Conservation (phyloP, 148 eudicot genomes). For the Silene latifolia region DNA sequence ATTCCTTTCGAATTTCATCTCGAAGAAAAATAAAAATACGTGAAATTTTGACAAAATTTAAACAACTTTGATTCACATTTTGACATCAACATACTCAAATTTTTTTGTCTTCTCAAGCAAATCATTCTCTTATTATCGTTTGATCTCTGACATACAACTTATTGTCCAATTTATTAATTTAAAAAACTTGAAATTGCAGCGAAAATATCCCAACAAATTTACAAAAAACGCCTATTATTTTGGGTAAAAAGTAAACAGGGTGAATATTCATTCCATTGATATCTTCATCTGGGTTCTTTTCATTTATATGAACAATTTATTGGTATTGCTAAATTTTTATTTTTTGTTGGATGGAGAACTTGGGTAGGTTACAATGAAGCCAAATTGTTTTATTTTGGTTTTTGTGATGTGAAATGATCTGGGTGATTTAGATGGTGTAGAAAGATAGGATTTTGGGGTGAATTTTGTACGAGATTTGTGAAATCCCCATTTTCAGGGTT, state of each 20-base stretch:
- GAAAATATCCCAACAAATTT: not conserved
- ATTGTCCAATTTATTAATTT: not conserved
- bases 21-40: not conserved
- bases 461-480: not conserved
- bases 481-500: constrained; percentile 16
- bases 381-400: constrained; percentile 26
- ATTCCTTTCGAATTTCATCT: not conserved
- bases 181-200: not conserved
- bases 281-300: constrained; percentile 19
- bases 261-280: constrained; percentile 18
- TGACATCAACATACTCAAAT: not conserved
- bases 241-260: constrained; percentile 12
- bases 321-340: constrained; percentile 13
- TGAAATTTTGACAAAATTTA: too few species aligned
- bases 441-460: not conserved
- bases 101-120: not conserved
- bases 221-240: not conserved
- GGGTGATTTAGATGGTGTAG: constrained; percentile 4
- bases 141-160: not conserved
- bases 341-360: constrained; percentile 4
- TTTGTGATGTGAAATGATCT: constrained; percentile 9
- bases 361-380: constrained; percentile 5
- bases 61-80: not conserved
- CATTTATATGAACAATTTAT: constrained; percentile 7
- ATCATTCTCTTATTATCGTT: not conserved